phyloP scores from a whole-genome alignment of 164 flowering plant species.

The Stephania yunnanensis region DNA sequence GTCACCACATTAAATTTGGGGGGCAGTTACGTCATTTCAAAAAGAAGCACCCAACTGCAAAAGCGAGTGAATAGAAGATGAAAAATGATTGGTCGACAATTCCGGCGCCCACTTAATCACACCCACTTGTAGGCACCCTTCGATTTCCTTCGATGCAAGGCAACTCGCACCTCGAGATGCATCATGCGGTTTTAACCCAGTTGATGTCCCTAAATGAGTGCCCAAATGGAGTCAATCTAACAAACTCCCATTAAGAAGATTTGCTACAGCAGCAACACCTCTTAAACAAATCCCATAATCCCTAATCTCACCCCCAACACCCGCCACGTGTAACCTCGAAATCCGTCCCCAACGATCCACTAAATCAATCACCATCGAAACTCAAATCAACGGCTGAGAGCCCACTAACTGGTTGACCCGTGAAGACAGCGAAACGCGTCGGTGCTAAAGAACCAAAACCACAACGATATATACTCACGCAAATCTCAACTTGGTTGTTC shows the following conservation, averaged over 20 bases:
- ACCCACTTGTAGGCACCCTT: too few relatives aligned
- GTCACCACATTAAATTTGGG: neutral
- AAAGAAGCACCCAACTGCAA: neutral
- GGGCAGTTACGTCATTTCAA: neutral
- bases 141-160: too few relatives aligned
- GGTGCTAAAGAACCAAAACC: neutral
- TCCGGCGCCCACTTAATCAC: too few relatives aligned
- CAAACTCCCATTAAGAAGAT: neutral
- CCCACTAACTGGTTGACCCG: too few relatives aligned
- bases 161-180: too few relatives aligned
- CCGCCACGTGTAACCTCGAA: neutral
- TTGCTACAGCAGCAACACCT: neutral
- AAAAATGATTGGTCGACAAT: too few relatives aligned
- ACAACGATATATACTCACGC: neutral
- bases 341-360: neutral
- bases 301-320: neutral
- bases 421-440: neutral
- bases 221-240: too few relatives aligned
- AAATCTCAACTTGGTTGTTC: neutral
- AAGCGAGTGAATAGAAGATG: neutral
- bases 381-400: neutral
- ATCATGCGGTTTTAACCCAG: too few relatives aligned
- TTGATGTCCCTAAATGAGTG: too few relatives aligned
- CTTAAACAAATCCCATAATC: neutral
- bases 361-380: neutral